These are phyloP conservation scores for Aureobasidium sp. DNA, from an alignment of 2,329 filamentous ascomycete species.

Conservation along the genomic window DNA sequence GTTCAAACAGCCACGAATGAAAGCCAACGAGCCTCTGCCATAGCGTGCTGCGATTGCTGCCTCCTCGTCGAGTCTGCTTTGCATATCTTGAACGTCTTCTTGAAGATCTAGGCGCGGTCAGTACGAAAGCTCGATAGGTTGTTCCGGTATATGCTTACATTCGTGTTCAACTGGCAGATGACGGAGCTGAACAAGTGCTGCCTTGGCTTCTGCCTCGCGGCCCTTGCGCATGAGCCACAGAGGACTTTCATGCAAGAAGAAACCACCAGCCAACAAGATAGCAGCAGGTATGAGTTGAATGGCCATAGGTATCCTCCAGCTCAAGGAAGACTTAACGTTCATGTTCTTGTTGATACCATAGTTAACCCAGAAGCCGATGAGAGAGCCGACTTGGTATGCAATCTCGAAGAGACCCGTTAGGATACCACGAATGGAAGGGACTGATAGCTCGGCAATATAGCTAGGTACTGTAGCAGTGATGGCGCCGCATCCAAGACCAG, in stretches of 20 bases:
- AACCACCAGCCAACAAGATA: constrained; percentile 25
- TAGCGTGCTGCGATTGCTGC: constrained; percentile 23
- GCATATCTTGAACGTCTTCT: constrained; percentile 21
- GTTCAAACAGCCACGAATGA: constrained; percentile 28
- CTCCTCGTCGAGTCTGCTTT: constrained; percentile 21
- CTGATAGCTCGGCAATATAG: constrained; percentile 30
- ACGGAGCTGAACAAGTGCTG: constrained; percentile 21
- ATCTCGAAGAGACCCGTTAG: constrained; percentile 30
- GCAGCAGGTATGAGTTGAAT: constrained; percentile 30
- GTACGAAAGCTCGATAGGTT: neutral
- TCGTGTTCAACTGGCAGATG: constrained; percentile 21
- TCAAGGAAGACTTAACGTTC: constrained; percentile 22
- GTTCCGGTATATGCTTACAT: constrained; percentile 10
- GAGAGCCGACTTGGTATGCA: constrained; percentile 30
- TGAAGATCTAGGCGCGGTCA: constrained; percentile 29
- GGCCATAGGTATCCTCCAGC: constrained; percentile 28
- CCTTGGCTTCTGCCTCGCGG: constrained; percentile 19
- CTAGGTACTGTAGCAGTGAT: constrained; percentile 30
- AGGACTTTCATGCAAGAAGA: constrained; percentile 29
- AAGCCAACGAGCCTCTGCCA: constrained; percentile 19
- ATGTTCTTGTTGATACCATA: constrained; percentile 26
- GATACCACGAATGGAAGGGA: constrained; percentile 30
- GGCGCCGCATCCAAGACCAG: constrained; percentile 48
- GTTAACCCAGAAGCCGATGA: constrained; percentile 33
- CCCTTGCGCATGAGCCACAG: constrained; percentile 26